phyloP scores from a whole-genome alignment of 2,329 filamentous ascomycete species.

The Fusarium scirpi region DNA sequence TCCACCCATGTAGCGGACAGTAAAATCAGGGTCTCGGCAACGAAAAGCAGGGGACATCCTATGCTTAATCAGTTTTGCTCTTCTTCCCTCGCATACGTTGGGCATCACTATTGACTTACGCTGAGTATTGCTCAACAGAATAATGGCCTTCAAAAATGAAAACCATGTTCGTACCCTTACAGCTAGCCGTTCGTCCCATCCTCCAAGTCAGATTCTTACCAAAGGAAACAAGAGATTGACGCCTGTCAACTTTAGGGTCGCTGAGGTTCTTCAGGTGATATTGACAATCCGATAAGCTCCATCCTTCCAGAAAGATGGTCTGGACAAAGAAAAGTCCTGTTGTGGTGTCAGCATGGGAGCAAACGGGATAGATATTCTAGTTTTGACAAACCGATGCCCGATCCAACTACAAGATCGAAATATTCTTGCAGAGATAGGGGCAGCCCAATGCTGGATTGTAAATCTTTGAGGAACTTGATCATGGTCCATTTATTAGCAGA shows the following conservation, averaged over 20 bases:
- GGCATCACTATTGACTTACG: no score
- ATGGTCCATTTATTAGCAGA: neutral
- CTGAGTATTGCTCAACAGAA: no score
- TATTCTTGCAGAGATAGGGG: neutral
- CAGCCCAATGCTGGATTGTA: neutral
- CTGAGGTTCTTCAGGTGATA: slow-evolving; percentile 1
- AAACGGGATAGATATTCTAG: no score
- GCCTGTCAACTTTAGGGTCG: neutral
- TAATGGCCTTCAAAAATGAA: slow-evolving; percentile 3
- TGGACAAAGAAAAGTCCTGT: neutral
- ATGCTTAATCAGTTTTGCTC: no score
- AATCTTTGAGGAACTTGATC: slow-evolving; percentile 1
- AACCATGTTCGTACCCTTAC: neutral
- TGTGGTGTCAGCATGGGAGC: no score
- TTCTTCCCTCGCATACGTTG: no score
- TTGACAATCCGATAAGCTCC: neutral
- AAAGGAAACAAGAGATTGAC: slow-evolving; percentile 1
- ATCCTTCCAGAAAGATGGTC: neutral
- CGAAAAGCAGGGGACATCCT: no score
- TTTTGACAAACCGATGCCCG: neutral
- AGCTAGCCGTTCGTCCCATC: neutral
- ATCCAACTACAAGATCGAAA: neutral
- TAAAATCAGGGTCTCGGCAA: neutral
- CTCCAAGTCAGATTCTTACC: neutral
- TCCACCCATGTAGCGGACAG: slow-evolving; percentile 3